Evolutionary conservation across 768 basidiomycete species (phyloP), one percentile per base, ranked within the genome.

Genomic region (Tulasnella sp.): DNA sequence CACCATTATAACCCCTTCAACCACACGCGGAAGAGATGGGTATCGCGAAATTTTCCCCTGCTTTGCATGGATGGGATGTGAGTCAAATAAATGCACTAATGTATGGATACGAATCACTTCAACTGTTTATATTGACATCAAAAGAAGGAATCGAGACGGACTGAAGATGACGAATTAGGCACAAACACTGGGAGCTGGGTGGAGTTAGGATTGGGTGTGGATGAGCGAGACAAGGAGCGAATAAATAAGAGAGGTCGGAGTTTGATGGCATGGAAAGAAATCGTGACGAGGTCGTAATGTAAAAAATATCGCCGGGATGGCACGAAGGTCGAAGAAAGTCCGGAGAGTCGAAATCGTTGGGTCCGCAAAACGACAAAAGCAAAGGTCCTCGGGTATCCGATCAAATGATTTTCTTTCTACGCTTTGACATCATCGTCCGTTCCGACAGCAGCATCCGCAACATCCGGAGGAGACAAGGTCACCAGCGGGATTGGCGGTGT

Each of bases 401-500:
- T 3, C 54, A 24, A n/a, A n/a, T 2, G 31, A 12, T 9, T 7
- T 20, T 12, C 9, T 37, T 1, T 69, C 31, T 69, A 31, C 31
- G 6, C 74, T 42, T 75, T 42, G 74, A n/a, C 46, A 40, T 75
- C 46, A 16, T 75, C 74, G 74, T 78, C 77, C 50, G 77, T 60
- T n/a, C 41, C 58, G 37, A 78, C 77, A 22, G 60, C 37, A 34
- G 60, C 48, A 20, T 78, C 77, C 18, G 31, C 22, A 18, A 78
- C 34, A 5, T 60, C n/a, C 31, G 77, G 77, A 9, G 77, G 77
- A 24, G 77, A 78, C 18, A 78, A 46, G 16, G 77, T 78, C 18
- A 78, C 77, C 58, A 78, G 18, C 34, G 77, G 77, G 54, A 78
- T 24, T 20, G 77, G 60, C 58, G 77, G 37, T 64, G 77, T 37